Evolutionary conservation across 2,329 filamentous ascomycete genomes (phyloP).

Genomic region (Sarocladium brachiariae): DNA sequence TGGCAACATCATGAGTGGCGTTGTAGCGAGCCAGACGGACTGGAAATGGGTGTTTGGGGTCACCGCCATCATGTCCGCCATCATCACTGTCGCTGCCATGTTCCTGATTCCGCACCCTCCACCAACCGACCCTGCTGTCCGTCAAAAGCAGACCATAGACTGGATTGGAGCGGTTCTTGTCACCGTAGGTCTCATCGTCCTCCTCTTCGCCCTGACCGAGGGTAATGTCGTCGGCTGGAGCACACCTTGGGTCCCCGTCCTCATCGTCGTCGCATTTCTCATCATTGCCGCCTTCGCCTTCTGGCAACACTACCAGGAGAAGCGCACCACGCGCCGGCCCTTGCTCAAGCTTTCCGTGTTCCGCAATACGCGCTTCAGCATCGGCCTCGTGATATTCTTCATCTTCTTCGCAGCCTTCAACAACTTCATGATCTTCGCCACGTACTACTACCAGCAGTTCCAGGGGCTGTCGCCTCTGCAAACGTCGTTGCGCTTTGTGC

Average conservation of each 20-base stretch:
- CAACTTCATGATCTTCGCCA: constrained; percentile 60
- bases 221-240: constrained; percentile 64
- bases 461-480: constrained; percentile 55
- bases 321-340: constrained; percentile 33
- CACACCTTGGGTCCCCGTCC: constrained; percentile 52
- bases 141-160: constrained; percentile 37
- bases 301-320: constrained; percentile 48
- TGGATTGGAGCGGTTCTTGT: constrained; percentile 60
- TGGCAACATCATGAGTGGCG: constrained; percentile 57
- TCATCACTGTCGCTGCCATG: constrained; percentile 49
- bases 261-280: constrained; percentile 52
- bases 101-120: constrained; percentile 52
- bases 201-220: constrained; percentile 62
- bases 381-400: constrained; percentile 58
- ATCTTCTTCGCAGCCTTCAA: constrained; percentile 64
- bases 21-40: constrained; percentile 54
- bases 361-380: constrained; percentile 49
- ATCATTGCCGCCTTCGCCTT: constrained; percentile 49
- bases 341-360: constrained; percentile 64
- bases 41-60: constrained; percentile 66
- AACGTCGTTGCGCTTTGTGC: constrained; percentile 62
- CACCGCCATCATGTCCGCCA: constrained; percentile 51
- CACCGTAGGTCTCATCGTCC: constrained; percentile 52
- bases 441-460: constrained; percentile 65
- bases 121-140: constrained; percentile 14